phyloP scores from a whole-genome alignment of 768 basidiomycete species.

The Strobilomyces dryophilus region DNA sequence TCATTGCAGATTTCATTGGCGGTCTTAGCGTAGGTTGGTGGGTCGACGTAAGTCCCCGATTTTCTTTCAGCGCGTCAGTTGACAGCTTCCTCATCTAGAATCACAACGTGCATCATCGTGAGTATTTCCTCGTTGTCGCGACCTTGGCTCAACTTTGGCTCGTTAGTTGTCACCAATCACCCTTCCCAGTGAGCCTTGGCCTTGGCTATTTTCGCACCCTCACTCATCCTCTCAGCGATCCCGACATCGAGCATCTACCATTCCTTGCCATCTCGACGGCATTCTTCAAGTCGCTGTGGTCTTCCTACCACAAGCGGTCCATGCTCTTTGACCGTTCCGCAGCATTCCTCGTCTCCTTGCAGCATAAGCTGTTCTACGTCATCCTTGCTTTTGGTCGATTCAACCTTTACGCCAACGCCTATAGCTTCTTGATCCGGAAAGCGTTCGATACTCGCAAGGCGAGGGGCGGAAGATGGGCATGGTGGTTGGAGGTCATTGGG shows the following conservation, averaged over 20 bases:
- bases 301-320: constrained; percentile 89
- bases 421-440: constrained; percentile 63
- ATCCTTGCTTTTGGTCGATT: constrained; percentile 89
- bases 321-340: constrained; percentile 76
- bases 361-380: constrained; percentile 92
- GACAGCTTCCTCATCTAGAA: constrained; percentile 44
- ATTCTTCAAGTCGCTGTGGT: constrained; percentile 85
- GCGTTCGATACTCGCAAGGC: constrained; percentile 61
- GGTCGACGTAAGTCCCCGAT: constrained; percentile 73
- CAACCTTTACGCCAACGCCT: constrained; percentile 91
- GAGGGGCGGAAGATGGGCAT: constrained; percentile 72
- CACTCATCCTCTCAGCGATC: constrained; percentile 51
- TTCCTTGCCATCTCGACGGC: constrained; percentile 91
- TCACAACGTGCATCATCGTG: constrained; percentile 95
- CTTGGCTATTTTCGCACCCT: neutral
- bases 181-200: constrained; percentile 74
- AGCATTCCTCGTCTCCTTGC: constrained; percentile 60
- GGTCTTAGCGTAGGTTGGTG: constrained; percentile 98
- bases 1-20: constrained; percentile 83
- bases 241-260: constrained; percentile 84
- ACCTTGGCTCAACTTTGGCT: constrained; percentile 2
- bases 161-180: constrained; percentile 90
- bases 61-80: neutral
- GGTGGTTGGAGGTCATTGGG: constrained; percentile 70
- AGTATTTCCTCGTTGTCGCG: constrained; percentile 33